Percentiles rank a stretch among this genome's conserved stretches.
Evolutionary conservation across 1,284 basidiomycete genomes (phyloP).

Genomic region (Mrakiaceae sp.): DNA sequence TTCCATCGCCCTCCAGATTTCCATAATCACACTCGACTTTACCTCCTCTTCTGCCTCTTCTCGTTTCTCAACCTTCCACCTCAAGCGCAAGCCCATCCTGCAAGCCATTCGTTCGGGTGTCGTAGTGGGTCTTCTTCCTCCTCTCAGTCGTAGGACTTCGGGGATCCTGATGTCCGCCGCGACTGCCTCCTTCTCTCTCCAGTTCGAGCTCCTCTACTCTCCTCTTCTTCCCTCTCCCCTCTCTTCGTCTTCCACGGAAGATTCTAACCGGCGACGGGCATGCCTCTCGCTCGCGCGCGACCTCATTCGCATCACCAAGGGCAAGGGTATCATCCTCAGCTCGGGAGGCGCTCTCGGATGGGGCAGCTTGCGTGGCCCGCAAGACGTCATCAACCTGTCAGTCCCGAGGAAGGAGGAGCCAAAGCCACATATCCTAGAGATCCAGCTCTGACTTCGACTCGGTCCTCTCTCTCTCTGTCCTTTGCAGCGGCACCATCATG

Average conservation of each 20-base stretch:
- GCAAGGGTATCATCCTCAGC: constrained; percentile 12
- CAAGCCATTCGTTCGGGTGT: constrained; percentile 12
- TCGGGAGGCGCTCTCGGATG: constrained; percentile 5
- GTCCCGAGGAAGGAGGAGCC: no score
- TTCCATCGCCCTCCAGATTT: neutral
- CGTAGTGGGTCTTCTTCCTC: constrained; percentile 5
- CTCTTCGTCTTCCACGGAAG: neutral
- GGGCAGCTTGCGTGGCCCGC: neutral
- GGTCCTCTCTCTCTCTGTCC: no score
- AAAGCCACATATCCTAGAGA: no score
- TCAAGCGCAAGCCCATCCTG: constrained; percentile 14
- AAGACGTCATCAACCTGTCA: no score
- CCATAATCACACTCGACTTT: constrained; percentile 15
- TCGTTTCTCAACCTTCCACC: constrained; percentile 3
- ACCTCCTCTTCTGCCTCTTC: no score
- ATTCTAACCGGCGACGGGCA: constrained; percentile 3
- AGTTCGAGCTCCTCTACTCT: constrained; percentile 15
- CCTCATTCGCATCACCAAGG: constrained; percentile 12
- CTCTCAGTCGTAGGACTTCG: neutral
- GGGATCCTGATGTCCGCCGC: no score
- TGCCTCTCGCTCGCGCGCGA: constrained; percentile 13
- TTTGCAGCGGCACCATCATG: no score
- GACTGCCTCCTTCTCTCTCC: neutral
- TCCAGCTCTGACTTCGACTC: no score
- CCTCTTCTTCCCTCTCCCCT: constrained; percentile 10